These are phyloP conservation scores for Nemania sp. DNA, from an alignment of 2,329 filamentous ascomycete genomes.

Conservation along the genomic window DNA sequence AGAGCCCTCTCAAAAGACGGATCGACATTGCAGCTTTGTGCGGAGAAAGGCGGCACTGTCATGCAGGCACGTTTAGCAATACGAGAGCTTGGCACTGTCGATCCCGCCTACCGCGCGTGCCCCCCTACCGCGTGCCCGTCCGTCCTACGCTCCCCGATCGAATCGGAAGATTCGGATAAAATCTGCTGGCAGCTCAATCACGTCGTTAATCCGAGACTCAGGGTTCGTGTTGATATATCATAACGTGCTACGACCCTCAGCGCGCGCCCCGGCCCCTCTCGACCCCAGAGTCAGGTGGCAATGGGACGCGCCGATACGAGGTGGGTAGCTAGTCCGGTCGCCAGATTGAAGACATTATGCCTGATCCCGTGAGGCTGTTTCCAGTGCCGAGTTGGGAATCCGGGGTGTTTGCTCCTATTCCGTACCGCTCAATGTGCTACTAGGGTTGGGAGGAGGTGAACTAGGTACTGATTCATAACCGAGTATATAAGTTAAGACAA, in stretches of 20 bases:
- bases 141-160: slow-evolving; percentile 9
- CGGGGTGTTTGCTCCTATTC: slow-evolving; percentile 18
- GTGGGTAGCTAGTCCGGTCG: slow-evolving; percentile 12
- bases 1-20: neutral
- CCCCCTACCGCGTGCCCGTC: slow-evolving; percentile 19
- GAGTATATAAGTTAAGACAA: slow-evolving; percentile 25
- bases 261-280: slow-evolving; percentile 4
- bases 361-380: slow-evolving; percentile 11
- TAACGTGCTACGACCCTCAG: slow-evolving; percentile 8
- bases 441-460: neutral
- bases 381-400: slow-evolving; percentile 4
- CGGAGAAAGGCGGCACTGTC: slow-evolving; percentile 27
- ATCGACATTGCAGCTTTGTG: slow-evolving; percentile 24
- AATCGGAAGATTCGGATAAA: slow-evolving; percentile 32
- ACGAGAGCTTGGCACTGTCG: slow-evolving; percentile 40
- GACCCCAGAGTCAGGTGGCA: slow-evolving; percentile 22
- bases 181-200: slow-evolving; percentile 10
- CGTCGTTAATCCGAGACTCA: slow-evolving; percentile 5
- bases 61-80: slow-evolving; percentile 34
- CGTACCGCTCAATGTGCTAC: neutral
- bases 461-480: neutral
- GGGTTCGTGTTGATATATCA: slow-evolving; percentile 5
- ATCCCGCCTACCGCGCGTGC: slow-evolving; percentile 29
- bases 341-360: slow-evolving; percentile 16
- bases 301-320: slow-evolving; percentile 33